Conservation (phyloP, 371 early-diverging fungal genomes). For the Hamiltosporidium tvaerminnensis region DNA sequence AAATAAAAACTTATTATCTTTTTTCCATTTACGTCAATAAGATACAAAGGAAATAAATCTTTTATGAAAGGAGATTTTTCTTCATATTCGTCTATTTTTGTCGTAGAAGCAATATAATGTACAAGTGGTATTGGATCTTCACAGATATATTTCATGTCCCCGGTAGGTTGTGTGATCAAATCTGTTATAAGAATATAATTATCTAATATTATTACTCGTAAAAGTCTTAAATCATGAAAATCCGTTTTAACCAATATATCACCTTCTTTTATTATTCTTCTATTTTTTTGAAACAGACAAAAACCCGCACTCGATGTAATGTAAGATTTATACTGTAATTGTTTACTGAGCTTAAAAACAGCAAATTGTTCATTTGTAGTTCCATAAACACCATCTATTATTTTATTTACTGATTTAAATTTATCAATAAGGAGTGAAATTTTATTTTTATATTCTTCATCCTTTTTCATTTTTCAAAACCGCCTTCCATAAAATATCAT, state of each 20-base stretch:
- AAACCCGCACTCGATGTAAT: conserved; percentile 6
- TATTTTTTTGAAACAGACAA: not conserved
- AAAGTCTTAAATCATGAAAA: conserved; percentile 1
- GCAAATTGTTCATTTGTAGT: conserved; percentile 28
- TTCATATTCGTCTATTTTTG: not conserved
- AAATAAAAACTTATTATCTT: conserved; percentile 2
- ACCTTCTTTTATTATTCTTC: conserved; percentile 2
- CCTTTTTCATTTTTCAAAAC: conserved; percentile 39
- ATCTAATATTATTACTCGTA: conserved; percentile 8
- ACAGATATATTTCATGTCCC: conserved; percentile 1
- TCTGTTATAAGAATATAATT: conserved; percentile 10
- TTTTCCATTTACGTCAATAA: conserved; percentile 4
- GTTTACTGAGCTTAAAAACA: conserved; percentile 27
- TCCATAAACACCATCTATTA: conserved; percentile 31
- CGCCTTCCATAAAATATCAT: conserved; percentile 42
- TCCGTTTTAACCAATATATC: conserved; percentile 4
- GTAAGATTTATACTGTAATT: conserved; percentile 10
- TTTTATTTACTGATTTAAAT: conserved; percentile 17
- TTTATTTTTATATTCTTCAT: conserved; percentile 9
- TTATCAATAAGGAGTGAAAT: conserved; percentile 17
- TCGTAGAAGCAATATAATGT: conserved; percentile 5
- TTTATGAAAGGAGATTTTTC: conserved; percentile 2
- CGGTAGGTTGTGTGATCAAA: conserved; percentile 1
- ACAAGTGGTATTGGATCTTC: conserved; percentile 3
- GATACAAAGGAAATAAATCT: conserved; percentile 3